These are phyloP conservation scores for Linum usitatissimum DNA, from an alignment of 345 rosid species.

Conservation along the genomic window DNA sequence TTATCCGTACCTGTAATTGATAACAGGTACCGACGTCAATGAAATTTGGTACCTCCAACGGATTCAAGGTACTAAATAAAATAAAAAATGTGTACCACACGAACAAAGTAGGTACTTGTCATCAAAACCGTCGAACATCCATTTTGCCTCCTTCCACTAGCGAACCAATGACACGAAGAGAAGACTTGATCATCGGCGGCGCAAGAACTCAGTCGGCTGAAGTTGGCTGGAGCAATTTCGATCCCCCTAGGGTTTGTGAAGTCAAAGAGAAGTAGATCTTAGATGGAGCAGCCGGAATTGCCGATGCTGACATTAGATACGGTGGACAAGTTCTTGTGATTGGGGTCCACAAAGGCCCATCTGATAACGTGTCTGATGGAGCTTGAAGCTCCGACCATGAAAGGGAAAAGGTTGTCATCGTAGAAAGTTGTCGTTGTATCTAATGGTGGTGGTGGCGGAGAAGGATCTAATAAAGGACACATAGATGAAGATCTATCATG, in stretches of 20 bases:
- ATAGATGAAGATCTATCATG: conserved; percentile 46
- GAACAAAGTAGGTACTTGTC: no score
- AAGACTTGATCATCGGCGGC: no score
- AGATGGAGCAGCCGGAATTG: conserved; percentile 44
- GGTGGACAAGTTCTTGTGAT: conserved; percentile 43
- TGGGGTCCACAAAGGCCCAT: conserved; percentile 38
- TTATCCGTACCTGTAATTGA: no score
- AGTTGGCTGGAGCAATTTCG: conserved; percentile 19
- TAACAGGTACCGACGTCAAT: no score
- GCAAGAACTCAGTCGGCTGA: conserved; percentile 7
- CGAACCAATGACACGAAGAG: no score
- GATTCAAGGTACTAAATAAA: no score
- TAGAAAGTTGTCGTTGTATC: conserved; percentile 37
- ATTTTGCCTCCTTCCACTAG: no score
- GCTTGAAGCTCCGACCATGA: conserved; percentile 21
- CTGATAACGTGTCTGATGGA: conserved; percentile 61
- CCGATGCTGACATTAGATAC: conserved; percentile 46
- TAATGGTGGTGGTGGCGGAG: conserved; percentile 43
- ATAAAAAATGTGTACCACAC: no score
- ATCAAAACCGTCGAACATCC: no score
- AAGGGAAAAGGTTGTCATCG: no score
- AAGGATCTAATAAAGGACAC: conserved; percentile 42
- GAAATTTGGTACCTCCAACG: no score
- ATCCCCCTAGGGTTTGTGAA: conserved; percentile 19
- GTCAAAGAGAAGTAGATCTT: conserved; percentile 43